These are phyloP conservation scores for Ogataea dorogensis DNA, from an alignment of 805 yeast genomes.

Conservation along the genomic window DNA sequence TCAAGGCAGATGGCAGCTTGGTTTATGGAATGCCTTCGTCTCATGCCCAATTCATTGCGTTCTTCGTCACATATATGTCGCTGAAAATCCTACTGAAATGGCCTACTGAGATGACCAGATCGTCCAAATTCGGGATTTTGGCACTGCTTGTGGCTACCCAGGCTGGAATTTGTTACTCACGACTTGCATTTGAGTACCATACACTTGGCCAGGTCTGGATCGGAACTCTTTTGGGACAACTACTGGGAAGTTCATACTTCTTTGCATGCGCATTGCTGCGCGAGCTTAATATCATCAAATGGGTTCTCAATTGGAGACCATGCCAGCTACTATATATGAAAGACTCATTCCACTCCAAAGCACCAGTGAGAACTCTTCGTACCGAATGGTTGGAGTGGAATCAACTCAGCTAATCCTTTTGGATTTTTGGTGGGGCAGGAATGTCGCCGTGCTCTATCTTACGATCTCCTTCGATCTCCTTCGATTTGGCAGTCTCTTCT, in stretches of 20 bases:
- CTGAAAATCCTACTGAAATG: slow-evolving; percentile 44
- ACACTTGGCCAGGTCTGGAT: slow-evolving; percentile 67
- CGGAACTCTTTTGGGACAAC: slow-evolving; percentile 64
- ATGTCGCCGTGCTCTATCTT: slow-evolving; percentile 22
- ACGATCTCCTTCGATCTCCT: slow-evolving; percentile 37
- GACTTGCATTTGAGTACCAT: slow-evolving; percentile 81
- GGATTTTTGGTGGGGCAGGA: slow-evolving; percentile 38
- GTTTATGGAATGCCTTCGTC: slow-evolving; percentile 97
- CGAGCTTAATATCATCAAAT: slow-evolving; percentile 64
- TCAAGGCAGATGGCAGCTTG: slow-evolving; percentile 29
- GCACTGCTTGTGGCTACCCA: slow-evolving; percentile 30
- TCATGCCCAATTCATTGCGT: slow-evolving; percentile 95
- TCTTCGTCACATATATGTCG: slow-evolving; percentile 56
- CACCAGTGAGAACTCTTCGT: slow-evolving; percentile 13
- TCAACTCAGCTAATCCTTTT: slow-evolving; percentile 3
- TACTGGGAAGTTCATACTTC: slow-evolving; percentile 60
- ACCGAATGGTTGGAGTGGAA: slow-evolving; percentile 30
- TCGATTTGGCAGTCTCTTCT: slow-evolving; percentile 41
- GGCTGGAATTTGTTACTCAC: slow-evolving; percentile 56
- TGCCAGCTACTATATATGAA: slow-evolving; percentile 51
- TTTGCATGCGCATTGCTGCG: slow-evolving; percentile 51
- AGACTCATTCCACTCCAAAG: slow-evolving; percentile 46
- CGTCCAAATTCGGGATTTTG: slow-evolving; percentile 33
- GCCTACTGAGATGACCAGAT: slow-evolving; percentile 34
- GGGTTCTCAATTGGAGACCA: slow-evolving; percentile 60